phyloP scores from a whole-genome alignment of 208 protist species.

The Zelonia costaricensis region DNA sequence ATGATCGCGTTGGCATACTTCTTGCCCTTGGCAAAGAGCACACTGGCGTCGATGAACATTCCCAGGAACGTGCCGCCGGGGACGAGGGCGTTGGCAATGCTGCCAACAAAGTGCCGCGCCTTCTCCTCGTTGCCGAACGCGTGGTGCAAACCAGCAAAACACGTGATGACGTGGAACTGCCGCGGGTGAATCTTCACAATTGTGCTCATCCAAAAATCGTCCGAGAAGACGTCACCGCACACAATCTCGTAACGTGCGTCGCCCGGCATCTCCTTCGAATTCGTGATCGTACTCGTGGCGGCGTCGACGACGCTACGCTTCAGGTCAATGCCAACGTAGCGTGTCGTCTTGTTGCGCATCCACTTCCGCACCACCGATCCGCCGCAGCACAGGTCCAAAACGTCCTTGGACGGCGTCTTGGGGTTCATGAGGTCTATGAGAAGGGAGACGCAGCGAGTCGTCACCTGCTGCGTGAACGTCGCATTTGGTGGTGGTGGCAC shows the following conservation, averaged over 20 bases:
- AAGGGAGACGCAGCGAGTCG: constrained; percentile 67
- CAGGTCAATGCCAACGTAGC: constrained; percentile 81
- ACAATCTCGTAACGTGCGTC: constrained; percentile 66
- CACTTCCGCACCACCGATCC: constrained; percentile 79
- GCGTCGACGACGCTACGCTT: constrained; percentile 62
- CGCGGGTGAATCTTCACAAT: constrained; percentile 76
- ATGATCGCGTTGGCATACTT: constrained; percentile 67
- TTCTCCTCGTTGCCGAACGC: constrained; percentile 66
- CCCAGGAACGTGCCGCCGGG: constrained; percentile 79
- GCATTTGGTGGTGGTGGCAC: constrained; percentile 74
- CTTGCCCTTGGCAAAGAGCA: constrained; percentile 57
- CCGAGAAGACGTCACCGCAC: constrained; percentile 78
- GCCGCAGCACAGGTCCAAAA: constrained; percentile 87
- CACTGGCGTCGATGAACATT: constrained; percentile 67
- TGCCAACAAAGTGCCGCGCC: constrained; percentile 65
- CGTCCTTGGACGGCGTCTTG: constrained; percentile 78
- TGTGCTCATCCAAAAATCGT: constrained; percentile 72
- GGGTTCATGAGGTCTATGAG: constrained; percentile 76
- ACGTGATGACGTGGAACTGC: constrained; percentile 84
- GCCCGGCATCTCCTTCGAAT: constrained; percentile 36
- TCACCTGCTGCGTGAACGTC: constrained; percentile 75
- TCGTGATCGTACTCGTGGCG: constrained; percentile 38
- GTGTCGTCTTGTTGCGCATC: constrained; percentile 77
- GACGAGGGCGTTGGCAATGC: constrained; percentile 81
- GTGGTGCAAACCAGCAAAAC: constrained; percentile 77